phyloP scores from a whole-genome alignment of 2,329 filamentous ascomycete genomes.

The Apiospora arundinis region DNA sequence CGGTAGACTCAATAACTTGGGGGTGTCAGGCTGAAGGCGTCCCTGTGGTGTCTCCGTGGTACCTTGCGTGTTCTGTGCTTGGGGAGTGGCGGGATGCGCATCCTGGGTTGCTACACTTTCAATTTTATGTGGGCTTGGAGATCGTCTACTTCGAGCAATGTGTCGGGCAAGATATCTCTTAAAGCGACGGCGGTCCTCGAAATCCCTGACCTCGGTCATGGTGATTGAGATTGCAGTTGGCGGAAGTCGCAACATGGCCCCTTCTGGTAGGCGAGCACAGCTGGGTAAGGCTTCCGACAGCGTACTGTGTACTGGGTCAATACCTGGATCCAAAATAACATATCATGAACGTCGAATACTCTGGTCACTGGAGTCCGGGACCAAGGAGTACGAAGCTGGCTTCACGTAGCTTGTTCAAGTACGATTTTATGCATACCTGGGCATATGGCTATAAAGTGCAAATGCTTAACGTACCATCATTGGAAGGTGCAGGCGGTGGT shows the following conservation, averaged over 20 bases:
- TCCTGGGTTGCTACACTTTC: slow-evolving; percentile 21
- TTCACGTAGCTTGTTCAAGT: neutral
- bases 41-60: neutral
- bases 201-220: slow-evolving; percentile 49
- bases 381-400: neutral
- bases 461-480: neutral
- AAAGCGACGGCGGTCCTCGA: slow-evolving; percentile 42
- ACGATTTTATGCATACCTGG: neutral
- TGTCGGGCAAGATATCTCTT: slow-evolving; percentile 41
- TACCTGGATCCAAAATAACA: neutral
- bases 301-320: neutral
- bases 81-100: neutral
- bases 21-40: neutral
- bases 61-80: neutral
- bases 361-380: neutral
- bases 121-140: slow-evolving; percentile 28
- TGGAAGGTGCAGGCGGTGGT: neutral
- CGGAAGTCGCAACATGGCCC: slow-evolving; percentile 48
- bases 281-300: neutral
- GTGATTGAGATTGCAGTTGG: slow-evolving; percentile 48
- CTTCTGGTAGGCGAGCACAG: neutral
- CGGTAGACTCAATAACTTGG: neutral
- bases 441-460: neutral
- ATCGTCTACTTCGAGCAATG: slow-evolving; percentile 26
- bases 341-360: neutral